phyloP scores from a whole-genome alignment of 2,329 filamentous ascomycete genomes.

The Penicillium sp. region DNA sequence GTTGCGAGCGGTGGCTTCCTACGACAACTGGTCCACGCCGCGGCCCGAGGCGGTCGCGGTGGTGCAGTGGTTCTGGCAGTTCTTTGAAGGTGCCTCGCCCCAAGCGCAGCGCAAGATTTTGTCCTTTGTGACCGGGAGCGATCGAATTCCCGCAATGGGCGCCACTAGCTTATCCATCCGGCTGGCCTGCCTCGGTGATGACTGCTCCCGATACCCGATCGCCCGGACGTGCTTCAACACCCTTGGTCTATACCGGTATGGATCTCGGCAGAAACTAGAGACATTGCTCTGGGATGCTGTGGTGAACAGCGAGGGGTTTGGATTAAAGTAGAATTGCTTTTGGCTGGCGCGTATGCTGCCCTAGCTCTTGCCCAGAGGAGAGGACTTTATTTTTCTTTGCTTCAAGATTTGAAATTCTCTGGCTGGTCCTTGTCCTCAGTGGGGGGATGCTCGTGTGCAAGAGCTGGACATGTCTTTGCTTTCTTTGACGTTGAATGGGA shows the following conservation, averaged over 20 bases:
- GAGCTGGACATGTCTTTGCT: no score
- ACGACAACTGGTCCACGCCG: conserved; percentile 67
- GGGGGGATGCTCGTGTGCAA: no score
- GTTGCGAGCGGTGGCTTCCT: conserved; percentile 68
- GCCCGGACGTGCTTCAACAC: conserved; percentile 90
- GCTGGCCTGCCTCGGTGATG: conserved; percentile 68
- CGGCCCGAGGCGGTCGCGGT: conserved; percentile 57
- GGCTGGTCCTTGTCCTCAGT: no score
- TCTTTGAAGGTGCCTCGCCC: conserved; percentile 61
- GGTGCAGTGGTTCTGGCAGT: conserved; percentile 82
- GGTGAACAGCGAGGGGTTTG: conserved; percentile 87
- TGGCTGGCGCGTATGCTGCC: background rate
- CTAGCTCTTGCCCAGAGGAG: background rate
- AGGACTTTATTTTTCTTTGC: no score
- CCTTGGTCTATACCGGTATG: conserved; percentile 69
- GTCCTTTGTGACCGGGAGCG: conserved; percentile 83
- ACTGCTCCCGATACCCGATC: conserved; percentile 69
- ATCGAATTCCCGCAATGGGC: conserved; percentile 83
- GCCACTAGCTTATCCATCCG: conserved; percentile 72
- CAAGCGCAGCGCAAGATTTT: conserved; percentile 70
- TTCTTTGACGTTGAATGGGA: no score
- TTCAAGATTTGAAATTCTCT: no score
- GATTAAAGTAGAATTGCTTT: conserved; percentile 54
- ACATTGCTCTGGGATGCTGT: conserved; percentile 76
- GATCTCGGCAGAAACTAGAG: conserved; percentile 60